Percentiles rank a stretch among this genome's conserved stretches.
Evolutionary conservation across 73 alveolate genomes (phyloP).

Genomic region (Uronychia binucleata): DNA sequence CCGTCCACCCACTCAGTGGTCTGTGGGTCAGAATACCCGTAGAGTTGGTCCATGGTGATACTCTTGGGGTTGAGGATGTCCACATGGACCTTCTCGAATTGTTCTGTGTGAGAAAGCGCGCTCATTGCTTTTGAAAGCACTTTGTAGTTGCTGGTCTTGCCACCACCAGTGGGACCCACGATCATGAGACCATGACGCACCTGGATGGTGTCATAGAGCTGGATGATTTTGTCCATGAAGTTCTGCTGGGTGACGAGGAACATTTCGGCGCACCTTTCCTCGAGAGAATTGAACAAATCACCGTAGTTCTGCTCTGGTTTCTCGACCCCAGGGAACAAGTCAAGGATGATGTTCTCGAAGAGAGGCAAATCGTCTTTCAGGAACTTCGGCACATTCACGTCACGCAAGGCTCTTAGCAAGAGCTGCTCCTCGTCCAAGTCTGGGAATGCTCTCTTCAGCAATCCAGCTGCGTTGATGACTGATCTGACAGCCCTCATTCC

Average conservation of each 20-base stretch:
- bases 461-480: conserved; percentile 98
- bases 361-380: conserved; percentile 88
- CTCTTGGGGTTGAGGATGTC: conserved; percentile 86
- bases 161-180: conserved; percentile 99
- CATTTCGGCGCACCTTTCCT: conserved; percentile 72
- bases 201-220: conserved; percentile 97
- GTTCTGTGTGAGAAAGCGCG: conserved; percentile 73
- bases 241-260: conserved; percentile 91
- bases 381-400: conserved; percentile 97
- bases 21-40: conserved; percentile 81
- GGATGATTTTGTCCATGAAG: conserved; percentile 95
- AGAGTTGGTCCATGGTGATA: conserved; percentile 84
- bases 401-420: conserved; percentile 96
- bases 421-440: conserved; percentile 96
- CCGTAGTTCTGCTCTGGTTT: conserved; percentile 92
- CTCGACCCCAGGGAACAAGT: conserved; percentile 90
- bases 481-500: conserved; percentile 99
- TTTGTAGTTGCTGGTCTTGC: conserved; percentile 98
- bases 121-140: conserved; percentile 93
- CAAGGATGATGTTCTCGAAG: conserved; percentile 82
- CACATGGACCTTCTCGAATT: conserved; percentile 74
- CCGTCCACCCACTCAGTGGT: conserved; percentile 93
- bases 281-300: conserved; percentile 74
- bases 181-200: conserved; percentile 99
- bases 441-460: conserved; percentile 89